Evolutionary conservation across 2,329 filamentous ascomycete genomes (phyloP).

Genomic region (Ophiostoma novo-ulmi): DNA sequence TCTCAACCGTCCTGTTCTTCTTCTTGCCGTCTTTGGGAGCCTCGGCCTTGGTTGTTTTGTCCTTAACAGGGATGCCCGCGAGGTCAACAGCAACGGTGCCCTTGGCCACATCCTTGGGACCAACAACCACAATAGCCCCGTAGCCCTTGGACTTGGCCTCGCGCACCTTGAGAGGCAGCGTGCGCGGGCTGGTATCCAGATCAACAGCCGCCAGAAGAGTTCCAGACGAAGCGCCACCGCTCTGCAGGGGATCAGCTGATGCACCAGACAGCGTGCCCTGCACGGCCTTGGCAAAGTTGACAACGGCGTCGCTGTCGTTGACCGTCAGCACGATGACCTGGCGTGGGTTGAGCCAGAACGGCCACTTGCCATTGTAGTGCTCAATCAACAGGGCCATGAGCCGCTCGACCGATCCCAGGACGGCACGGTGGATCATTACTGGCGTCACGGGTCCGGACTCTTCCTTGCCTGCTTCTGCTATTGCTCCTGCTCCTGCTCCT

Average conservation of each 20-base stretch:
- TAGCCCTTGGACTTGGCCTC: slow-evolving; percentile 70
- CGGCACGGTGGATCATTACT: slow-evolving; percentile 78
- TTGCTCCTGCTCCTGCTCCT: background rate
- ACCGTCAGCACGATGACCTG: slow-evolving; percentile 71
- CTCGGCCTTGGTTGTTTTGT: background rate
- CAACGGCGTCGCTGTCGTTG: slow-evolving; percentile 53
- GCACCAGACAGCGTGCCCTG: slow-evolving; percentile 48
- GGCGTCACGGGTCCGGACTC: slow-evolving; percentile 60
- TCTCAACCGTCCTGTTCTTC: slow-evolving; percentile 26
- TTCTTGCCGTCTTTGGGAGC: background rate
- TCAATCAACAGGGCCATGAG: slow-evolving; percentile 83
- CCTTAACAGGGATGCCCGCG: slow-evolving; percentile 24
- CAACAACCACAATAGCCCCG: slow-evolving; percentile 67
- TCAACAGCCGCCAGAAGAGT: slow-evolving; percentile 60
- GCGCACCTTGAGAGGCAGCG: slow-evolving; percentile 63
- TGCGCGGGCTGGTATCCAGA: slow-evolving; percentile 58
- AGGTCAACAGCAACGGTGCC: slow-evolving; percentile 51
- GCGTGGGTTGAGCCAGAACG: slow-evolving; percentile 81
- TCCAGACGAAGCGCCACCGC: slow-evolving; percentile 27
- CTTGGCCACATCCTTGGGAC: slow-evolving; percentile 57
- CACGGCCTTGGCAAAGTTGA: slow-evolving; percentile 45
- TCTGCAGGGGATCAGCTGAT: background rate
- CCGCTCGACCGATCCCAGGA: slow-evolving; percentile 77
- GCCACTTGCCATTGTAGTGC: slow-evolving; percentile 73
- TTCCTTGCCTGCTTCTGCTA: slow-evolving; percentile 42